Evolutionary conservation across 2,329 filamentous ascomycete species (phyloP), one percentile per base, ranked within the genome.

Genomic region (Claviceps quebecensis): DNA sequence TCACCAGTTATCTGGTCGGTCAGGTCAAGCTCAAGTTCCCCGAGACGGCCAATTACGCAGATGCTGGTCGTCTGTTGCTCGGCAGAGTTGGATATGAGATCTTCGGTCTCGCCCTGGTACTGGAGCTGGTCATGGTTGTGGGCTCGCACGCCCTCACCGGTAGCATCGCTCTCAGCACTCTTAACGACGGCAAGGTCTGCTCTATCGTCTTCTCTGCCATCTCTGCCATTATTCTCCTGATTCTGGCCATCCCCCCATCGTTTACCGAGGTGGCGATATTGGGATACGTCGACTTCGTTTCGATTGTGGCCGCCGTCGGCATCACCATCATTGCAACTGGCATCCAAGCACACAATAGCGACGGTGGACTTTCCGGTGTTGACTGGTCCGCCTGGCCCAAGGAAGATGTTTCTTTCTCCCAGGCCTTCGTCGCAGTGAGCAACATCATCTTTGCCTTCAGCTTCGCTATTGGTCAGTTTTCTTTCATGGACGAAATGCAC

Each of bases 361-460:
- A 57, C 14, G 52, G 64, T 7, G 55, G 60, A 0, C 59, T 59
- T 1, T 64, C 69, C 17, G 65, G 65, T 6, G 63, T 68, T 39
- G 51, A 63, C 47, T 74, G 71, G 70, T 72, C 70, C 8, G 67
- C 68, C 1, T 74, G 71, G 69, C 71, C 72, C 48, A 68, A 67
- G 59, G 61, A 68, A 3, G 59, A 70, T 3, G 63, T 76, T 1
- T 67, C 66, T 38, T 70, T 84, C 39, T 68, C 71, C 47, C 69
- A 76, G 45, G 79, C 70, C 17, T 83, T 84, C 60, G 71, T 79
- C 14, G 74, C 78, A n/a, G 72, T 84, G 44, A 74, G 71, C 60
- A 86, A 86, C 67, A 87, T 88, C 50, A 73, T 85, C 54, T 80
- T 87, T 54, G 83, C 84, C 52, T 88, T 83, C 68, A 72, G 80